Evolutionary conservation across 2,329 filamentous ascomycete genomes (phyloP), one percentile per base, ranked within the genome.

Genomic region (Fusarium bulbicola): DNA sequence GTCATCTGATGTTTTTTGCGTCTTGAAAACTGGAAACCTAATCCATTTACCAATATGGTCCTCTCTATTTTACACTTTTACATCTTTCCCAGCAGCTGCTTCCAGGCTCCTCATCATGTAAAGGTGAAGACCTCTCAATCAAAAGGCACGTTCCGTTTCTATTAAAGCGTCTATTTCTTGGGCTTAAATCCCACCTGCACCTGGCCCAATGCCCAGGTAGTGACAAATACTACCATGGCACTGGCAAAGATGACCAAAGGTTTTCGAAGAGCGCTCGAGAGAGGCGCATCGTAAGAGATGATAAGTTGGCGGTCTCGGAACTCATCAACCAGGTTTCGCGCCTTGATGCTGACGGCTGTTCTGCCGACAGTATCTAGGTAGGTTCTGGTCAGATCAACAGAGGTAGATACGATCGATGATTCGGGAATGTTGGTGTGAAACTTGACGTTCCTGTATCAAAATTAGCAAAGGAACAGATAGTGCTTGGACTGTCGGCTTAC

Each of bases 331-430:
- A 98, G 85, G 81, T 98, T 98, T 76, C 91, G 88, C 13, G 94
- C 93, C 70, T 92, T 93, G 78, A 99, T 87, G 57, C 89, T 92
- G 68, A 99, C 87, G 1, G 92, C 89, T 1, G 95, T 97, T 72
- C 96, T 93, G 69, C 96, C 96, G 37, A 95, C 78, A 0, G 96
- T 98, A 82, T 99, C 96, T 84, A 99, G 92, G 84, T 95, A 99
- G 1, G 95, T 98, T 82, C 91, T 92, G 84, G 96, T 90, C n/a
- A 92, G 83, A 72, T 88, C 89, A 24, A 90, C 81, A 4, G 82
- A 81, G 32, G 90, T 88, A 54, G 88, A 86, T 54, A 90, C 85
- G 63, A 96, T 86, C 43, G 88, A 85, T 11, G 86, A 85, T 26
- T 83, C 81, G 2, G 95, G 95, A 37, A 97, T 86, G 9, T 89